Base-by-base conservation (phyloP, 257 asterid genomes). In the Prunella vulgaris region DNA sequence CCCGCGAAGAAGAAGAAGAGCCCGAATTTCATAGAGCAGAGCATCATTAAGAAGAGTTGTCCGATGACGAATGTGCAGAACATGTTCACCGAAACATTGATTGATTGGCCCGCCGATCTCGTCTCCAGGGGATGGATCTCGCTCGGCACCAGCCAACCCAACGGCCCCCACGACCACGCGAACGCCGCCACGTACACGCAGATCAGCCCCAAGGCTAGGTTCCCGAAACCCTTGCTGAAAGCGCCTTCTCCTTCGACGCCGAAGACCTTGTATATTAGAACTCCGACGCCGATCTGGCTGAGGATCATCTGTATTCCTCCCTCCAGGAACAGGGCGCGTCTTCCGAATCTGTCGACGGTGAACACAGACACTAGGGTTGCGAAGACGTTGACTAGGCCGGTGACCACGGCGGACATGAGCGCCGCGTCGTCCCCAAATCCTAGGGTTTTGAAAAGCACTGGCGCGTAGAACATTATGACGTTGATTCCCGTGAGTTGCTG, bases 151-250 rank as follows among this genome's bases (percentile, higher is more conserved):
- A 82, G 24, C 93, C 90, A 87, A 15, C 93, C 90, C 57, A 87
- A 51, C 13, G 93, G 93, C 0, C 93, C 89, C 93, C 93, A 87
- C 1, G 88, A 84, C 90, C 88, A 83, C 3, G 88, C 88, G 40
- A 84, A 87, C 0, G 86, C 90, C 1, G 87, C 80, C 25, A 87
- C 93, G 8, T 80, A 84, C 0, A 79, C 9, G 49, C 93, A 84
- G n/a, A 86, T 86, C 21, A 86, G 70, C 13, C 65, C 62, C n/a
- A 86, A 38, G 0, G 87, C 79, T 0, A 76, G 13, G 18, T 84
- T 44, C 0, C 92, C 92, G 1, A 62, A 40, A 1, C 60, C 48
- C 28, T 68, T 75, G 24, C 22, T 46, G 21, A 46, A 15, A 2
- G 21, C 8, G 21, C 54, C 54, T 15, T 14, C 53, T 4, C 53